A percentile compares a stretch with the other conserved stretches of the same genome.
These are phyloP conservation scores for Drechslerella coelobrocha DNA, from an alignment of 2,329 filamentous ascomycete genomes.

Conservation along the genomic window DNA sequence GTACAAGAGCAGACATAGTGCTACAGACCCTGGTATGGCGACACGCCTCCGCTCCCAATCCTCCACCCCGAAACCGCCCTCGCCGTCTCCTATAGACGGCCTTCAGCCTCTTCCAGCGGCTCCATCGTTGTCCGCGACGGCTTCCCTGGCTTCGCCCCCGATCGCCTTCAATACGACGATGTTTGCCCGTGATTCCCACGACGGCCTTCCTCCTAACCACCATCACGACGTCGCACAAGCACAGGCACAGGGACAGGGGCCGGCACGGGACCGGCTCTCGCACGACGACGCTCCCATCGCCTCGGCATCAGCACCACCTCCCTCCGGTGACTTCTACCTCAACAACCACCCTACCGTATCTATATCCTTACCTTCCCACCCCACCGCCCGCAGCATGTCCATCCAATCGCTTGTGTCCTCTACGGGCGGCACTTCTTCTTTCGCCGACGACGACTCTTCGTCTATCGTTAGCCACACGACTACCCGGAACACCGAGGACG, in stretches of 20 bases:
- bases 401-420: constrained; percentile 46
- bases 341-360: constrained; percentile 6
- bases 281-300: constrained; percentile 20
- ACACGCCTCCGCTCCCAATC: constrained; percentile 37
- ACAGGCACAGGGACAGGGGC: constrained; percentile 32
- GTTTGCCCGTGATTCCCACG: constrained; percentile 28
- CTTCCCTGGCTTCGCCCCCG: not conserved
- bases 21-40: constrained; percentile 18
- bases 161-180: constrained; percentile 36
- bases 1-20: not conserved
- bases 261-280: constrained; percentile 7
- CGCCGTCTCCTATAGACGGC: constrained; percentile 10
- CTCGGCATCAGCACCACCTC: constrained; percentile 19
- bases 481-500: constrained; percentile 47
- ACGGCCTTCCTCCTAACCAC: constrained; percentile 11
- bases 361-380: constrained; percentile 6
- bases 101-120: constrained; percentile 1
- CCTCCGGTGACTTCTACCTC: not conserved
- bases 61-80: constrained; percentile 42
- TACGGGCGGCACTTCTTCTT: constrained; percentile 24
- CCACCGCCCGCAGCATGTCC: constrained; percentile 46
- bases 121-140: constrained; percentile 5
- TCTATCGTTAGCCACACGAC: constrained; percentile 44
- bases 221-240: constrained; percentile 24
- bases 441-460: constrained; percentile 47